phyloP scores from a whole-genome alignment of 2,329 filamentous ascomycete genomes.

The Aspergillus hortae region DNA sequence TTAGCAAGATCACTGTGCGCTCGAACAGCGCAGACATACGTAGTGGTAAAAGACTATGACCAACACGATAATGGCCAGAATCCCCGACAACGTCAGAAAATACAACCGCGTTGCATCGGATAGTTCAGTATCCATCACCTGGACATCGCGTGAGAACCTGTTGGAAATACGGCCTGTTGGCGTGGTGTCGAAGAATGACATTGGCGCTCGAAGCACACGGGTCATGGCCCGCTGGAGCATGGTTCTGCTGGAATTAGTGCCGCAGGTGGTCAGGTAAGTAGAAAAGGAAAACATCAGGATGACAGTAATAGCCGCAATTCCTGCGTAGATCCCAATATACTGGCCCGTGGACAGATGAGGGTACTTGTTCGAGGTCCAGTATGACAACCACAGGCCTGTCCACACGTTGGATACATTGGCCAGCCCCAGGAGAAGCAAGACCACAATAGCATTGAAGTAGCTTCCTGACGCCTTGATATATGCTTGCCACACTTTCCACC shows the following conservation, averaged over 20 bases:
- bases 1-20: slow-evolving; percentile 1
- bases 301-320: slow-evolving; percentile 52
- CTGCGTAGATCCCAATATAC: slow-evolving; percentile 70
- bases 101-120: slow-evolving; percentile 92
- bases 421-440: slow-evolving; percentile 64
- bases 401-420: slow-evolving; percentile 81
- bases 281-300: slow-evolving; percentile 76
- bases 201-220: slow-evolving; percentile 65
- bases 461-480: slow-evolving; percentile 73
- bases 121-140: slow-evolving; percentile 92
- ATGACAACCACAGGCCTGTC: slow-evolving; percentile 89
- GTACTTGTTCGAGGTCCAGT: slow-evolving; percentile 82
- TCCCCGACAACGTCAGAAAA: slow-evolving; percentile 77
- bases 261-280: slow-evolving; percentile 72
- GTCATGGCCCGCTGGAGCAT: slow-evolving; percentile 79
- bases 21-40: slow-evolving; percentile 24
- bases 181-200: slow-evolving; percentile 96
- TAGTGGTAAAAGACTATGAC: slow-evolving; percentile 96
- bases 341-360: slow-evolving; percentile 57
- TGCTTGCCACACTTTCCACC: slow-evolving; percentile 73
- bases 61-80: slow-evolving; percentile 77
- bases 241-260: slow-evolving; percentile 67
- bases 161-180: slow-evolving; percentile 94
- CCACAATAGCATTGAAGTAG: slow-evolving; percentile 58
- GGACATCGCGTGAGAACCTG: slow-evolving; percentile 90